These are phyloP conservation scores for Melocanna baccifera DNA, from an alignment of 176 grass and related monocot species.

Conservation along the genomic window DNA sequence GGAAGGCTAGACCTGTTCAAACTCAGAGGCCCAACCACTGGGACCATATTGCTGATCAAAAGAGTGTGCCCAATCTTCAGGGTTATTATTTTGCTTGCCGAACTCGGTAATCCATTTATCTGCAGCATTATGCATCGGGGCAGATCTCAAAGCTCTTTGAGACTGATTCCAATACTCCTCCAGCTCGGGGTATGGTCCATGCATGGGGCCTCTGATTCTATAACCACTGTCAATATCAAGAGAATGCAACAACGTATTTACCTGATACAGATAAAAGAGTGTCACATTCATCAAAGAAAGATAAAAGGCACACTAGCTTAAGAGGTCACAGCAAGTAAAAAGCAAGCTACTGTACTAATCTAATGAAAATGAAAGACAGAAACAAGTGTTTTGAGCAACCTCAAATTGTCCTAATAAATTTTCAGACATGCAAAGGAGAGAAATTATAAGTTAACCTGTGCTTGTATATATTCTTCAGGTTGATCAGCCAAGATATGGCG, in stretches of 20 bases:
- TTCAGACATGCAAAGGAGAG: neutral
- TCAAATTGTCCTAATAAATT: neutral
- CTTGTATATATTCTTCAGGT: conserved; percentile 91
- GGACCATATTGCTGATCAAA: conserved; percentile 89
- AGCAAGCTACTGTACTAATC: neutral
- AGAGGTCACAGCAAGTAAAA: conserved; percentile 9
- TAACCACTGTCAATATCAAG: conserved; percentile 79
- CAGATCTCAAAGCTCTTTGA: conserved; percentile 57
- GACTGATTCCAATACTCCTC: conserved; percentile 97
- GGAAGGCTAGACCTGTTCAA: conserved; percentile 64
- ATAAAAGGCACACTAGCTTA: neutral
- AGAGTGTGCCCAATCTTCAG: conserved; percentile 81
- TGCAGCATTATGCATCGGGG: conserved; percentile 68
- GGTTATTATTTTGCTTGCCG: conserved; percentile 63
- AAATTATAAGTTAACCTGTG: conserved; percentile 59
- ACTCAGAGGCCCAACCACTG: conserved; percentile 98
- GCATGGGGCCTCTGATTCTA: conserved; percentile 63
- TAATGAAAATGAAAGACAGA: conserved; percentile 21
- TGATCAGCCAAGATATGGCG: conserved; percentile 93
- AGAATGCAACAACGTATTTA: conserved; percentile 88
- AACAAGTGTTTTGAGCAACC: conserved; percentile 15
- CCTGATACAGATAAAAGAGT: conserved; percentile 53
- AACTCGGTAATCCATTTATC: conserved; percentile 93
- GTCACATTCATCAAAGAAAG: conserved; percentile 21
- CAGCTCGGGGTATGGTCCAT: conserved; percentile 69